A percentile compares a stretch with the other conserved stretches of the same genome.
Evolutionary conservation across 306 rosid species (phyloP).

Genomic region (Canavalia ensiformis): DNA sequence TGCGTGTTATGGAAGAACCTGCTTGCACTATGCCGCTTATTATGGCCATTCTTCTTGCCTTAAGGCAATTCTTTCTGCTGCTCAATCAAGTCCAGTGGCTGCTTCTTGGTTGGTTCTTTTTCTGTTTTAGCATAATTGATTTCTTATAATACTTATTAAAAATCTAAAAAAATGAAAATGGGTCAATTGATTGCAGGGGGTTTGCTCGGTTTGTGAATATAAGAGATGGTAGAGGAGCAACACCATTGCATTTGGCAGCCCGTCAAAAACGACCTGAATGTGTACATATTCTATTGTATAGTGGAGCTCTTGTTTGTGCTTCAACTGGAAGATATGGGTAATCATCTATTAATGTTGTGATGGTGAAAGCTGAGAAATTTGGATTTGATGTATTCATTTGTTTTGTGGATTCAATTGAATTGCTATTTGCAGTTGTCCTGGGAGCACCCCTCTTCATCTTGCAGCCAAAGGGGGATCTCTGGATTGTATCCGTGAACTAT

Average conservation of each 20-base stretch:
- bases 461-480: conserved; percentile 97
- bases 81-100: conserved; percentile 88
- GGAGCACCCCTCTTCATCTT: conserved; percentile 95
- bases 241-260: conserved; percentile 94
- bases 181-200: conserved; percentile 69
- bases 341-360: not conserved
- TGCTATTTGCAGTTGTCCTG: conserved; percentile 75
- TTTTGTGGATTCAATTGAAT: conserved; percentile 43
- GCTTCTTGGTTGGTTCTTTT: conserved; percentile 81
- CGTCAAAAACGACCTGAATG: conserved; percentile 87
- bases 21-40: conserved; percentile 92
- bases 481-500: conserved; percentile 83
- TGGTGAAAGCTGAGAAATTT: not conserved
- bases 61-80: conserved; percentile 81
- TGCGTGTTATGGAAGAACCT: conserved; percentile 84
- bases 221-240: conserved; percentile 90
- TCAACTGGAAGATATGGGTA: conserved; percentile 92
- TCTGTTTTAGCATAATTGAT: not conserved
- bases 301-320: conserved; percentile 94
- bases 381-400: conserved; percentile 32
- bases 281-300: conserved; percentile 78
- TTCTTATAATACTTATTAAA: too few species aligned
- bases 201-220: conserved; percentile 93
- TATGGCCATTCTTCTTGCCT: conserved; percentile 91
- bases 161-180: not conserved